These are phyloP conservation scores for Boechera stricta DNA, from an alignment of 345 rosid species.

Conservation along the genomic window DNA sequence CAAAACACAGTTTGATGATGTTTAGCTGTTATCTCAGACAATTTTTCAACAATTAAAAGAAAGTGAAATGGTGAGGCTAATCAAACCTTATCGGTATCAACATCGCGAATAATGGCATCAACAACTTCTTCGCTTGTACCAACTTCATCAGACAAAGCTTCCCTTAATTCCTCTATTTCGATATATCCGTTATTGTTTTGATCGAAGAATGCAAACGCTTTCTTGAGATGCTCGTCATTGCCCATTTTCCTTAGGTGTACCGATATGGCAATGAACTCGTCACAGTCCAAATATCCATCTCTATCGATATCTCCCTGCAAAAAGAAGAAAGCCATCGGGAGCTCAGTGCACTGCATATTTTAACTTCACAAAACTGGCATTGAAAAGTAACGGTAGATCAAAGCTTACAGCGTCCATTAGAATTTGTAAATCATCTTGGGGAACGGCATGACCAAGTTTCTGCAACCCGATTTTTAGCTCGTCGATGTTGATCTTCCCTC, in stretches of 20 bases:
- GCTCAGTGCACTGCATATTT: constrained; percentile 14
- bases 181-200: constrained; percentile 72
- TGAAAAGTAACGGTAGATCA: neutral
- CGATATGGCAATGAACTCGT: constrained; percentile 89
- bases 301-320: constrained; percentile 85
- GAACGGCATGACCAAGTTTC: constrained; percentile 74
- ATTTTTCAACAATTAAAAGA: neutral
- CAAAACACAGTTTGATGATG: constrained; percentile 11
- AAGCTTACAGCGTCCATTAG: constrained; percentile 93
- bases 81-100: constrained; percentile 89
- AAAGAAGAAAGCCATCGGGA: constrained; percentile 42
- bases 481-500: constrained; percentile 85
- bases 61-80: neutral
- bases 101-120: constrained; percentile 86
- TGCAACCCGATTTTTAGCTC: constrained; percentile 80
- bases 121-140: constrained; percentile 81
- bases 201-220: constrained; percentile 90
- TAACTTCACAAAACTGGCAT: constrained; percentile 2
- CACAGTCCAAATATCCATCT: constrained; percentile 79
- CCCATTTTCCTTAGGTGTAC: constrained; percentile 94
- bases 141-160: constrained; percentile 72
- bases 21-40: neutral
- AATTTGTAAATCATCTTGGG: constrained; percentile 87
- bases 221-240: constrained; percentile 82
- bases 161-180: constrained; percentile 85